Conservation (phyloP, 2,329 filamentous ascomycete species). For the Hypomyces perniciosus region DNA sequence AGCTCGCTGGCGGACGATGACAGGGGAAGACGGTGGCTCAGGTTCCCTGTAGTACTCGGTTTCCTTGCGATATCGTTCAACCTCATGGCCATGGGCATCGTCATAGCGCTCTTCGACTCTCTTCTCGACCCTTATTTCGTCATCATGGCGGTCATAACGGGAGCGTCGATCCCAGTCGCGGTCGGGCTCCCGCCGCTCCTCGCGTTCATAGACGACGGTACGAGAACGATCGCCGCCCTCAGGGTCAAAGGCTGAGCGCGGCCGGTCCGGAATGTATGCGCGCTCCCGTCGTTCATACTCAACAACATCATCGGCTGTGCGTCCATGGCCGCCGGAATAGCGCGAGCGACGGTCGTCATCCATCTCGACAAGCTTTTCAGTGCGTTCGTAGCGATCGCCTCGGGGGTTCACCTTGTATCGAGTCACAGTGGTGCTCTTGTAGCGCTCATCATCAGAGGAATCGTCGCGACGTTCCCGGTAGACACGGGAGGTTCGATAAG, state of each 20-base stretch:
- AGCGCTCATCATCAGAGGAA: slow-evolving; percentile 40
- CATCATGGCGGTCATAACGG: slow-evolving; percentile 37
- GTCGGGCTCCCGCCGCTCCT: slow-evolving; percentile 32
- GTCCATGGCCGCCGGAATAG: slow-evolving; percentile 32
- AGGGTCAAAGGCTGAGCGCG: slow-evolving; percentile 45
- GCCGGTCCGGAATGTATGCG: slow-evolving; percentile 41
- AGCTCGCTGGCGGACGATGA: slow-evolving; percentile 51
- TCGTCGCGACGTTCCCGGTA: slow-evolving; percentile 29
- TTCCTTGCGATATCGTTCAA: slow-evolving; percentile 56
- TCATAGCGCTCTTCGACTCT: slow-evolving; percentile 46
- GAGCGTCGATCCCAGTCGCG: slow-evolving; percentile 41
- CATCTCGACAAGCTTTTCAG: slow-evolving; percentile 34
- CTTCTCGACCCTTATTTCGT: slow-evolving; percentile 50
- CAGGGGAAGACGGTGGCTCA: slow-evolving; percentile 43
- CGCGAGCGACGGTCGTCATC: slow-evolving; percentile 43
- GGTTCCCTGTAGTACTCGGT: slow-evolving; percentile 55
- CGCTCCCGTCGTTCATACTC: slow-evolving; percentile 36
- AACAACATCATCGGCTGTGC: slow-evolving; percentile 34
- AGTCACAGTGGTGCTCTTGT: slow-evolving; percentile 43
- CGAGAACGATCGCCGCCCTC: slow-evolving; percentile 31
- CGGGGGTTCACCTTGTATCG: slow-evolving; percentile 46
- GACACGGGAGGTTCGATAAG: slow-evolving; percentile 26
- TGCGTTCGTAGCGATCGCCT: slow-evolving; percentile 35
- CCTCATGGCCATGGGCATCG: slow-evolving; percentile 39
- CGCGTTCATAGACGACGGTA: slow-evolving; percentile 40